Evolutionary conservation across 352 stramenopile genomes (phyloP).

Genomic region (Globisporangium paroecandrum): DNA sequence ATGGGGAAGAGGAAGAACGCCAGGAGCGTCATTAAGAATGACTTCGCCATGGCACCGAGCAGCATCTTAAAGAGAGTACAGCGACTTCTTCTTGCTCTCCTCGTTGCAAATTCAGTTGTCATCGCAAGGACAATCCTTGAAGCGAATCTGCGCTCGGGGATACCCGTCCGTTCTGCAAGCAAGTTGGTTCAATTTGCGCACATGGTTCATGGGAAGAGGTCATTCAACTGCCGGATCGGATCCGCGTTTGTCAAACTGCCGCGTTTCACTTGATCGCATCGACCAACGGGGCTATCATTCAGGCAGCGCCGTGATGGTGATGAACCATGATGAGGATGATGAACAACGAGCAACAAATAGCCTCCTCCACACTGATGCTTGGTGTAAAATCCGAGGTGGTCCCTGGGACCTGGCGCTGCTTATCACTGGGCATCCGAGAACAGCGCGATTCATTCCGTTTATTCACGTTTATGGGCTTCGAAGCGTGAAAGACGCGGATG

Average conservation of each 20-base stretch:
- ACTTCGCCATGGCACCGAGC: background rate
- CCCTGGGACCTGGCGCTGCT: no score
- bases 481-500: no score
- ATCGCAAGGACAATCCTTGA: background rate
- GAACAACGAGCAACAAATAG: no score
- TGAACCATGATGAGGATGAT: no score
- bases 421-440: no score
- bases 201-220: background rate
- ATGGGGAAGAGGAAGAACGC: constrained; percentile 6
- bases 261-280: background rate
- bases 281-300: background rate
- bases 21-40: background rate
- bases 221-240: background rate
- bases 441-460: no score
- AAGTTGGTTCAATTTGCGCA: background rate
- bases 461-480: no score
- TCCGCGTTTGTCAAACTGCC: background rate
- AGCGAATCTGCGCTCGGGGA: background rate
- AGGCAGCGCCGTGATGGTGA: no score
- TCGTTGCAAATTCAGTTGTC: background rate
- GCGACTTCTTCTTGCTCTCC: background rate
- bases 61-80: background rate
- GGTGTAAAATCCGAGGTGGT: no score
- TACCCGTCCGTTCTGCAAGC: no score
- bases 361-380: no score